phyloP scores from a whole-genome alignment of 2,329 filamentous ascomycete genomes.

The Epichloe hybrida region DNA sequence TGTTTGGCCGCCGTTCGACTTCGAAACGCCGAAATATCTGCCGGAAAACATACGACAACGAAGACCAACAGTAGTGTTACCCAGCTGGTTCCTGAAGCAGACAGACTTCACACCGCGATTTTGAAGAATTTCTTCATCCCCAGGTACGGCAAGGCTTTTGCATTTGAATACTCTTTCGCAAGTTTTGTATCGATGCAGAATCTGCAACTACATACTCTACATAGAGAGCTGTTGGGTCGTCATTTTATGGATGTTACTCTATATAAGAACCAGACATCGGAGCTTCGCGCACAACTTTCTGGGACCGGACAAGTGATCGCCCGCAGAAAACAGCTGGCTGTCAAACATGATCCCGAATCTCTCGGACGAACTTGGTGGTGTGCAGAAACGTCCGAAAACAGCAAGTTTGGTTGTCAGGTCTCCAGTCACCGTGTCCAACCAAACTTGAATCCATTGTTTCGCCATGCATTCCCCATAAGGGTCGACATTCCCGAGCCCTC shows the following conservation, averaged over 20 bases:
- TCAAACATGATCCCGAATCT: not conserved
- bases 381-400: not conserved
- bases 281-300: no score
- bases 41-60: not conserved
- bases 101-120: not conserved
- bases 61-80: conserved; percentile 4
- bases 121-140: not conserved
- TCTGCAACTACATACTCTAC: no score
- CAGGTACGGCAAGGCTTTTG: not conserved
- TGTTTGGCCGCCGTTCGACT: not conserved
- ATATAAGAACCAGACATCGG: no score
- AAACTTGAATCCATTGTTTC: not conserved
- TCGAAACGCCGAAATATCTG: not conserved
- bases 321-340: not conserved
- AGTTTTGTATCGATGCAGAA: no score
- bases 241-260: no score
- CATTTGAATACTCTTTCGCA: not conserved
- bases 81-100: conserved; percentile 14
- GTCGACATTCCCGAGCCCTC: not conserved
- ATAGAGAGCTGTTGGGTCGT: no score
- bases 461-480: not conserved
- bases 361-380: not conserved
- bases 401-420: not conserved
- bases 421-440: not conserved
- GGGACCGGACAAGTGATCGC: no score